These are phyloP conservation scores for Ceratobasidium sp. DNA, from an alignment of 1,284 basidiomycete species.

Conservation along the genomic window DNA sequence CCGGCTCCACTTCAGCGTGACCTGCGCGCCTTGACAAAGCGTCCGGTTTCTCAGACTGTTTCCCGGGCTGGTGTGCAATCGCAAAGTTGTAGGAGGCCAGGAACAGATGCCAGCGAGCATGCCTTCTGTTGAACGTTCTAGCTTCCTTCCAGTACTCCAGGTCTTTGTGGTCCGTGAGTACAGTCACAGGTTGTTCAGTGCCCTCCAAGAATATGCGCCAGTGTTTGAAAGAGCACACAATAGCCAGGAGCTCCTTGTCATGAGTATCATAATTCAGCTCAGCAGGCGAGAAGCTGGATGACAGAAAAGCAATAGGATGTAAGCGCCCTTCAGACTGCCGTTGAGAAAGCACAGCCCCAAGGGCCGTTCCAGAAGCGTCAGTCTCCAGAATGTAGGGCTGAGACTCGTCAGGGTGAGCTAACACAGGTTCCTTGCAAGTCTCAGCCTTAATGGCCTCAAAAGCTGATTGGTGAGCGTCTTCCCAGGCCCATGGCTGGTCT, in stretches of 20 bases:
- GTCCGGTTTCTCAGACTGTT: slow-evolving; percentile 52
- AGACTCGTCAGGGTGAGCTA: no score
- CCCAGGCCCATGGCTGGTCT: no score
- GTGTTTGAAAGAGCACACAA: slow-evolving; percentile 43
- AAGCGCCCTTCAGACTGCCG: no score
- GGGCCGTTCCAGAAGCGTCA: no score
- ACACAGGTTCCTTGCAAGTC: no score
- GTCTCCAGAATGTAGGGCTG: no score
- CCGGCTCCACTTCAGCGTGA: slow-evolving; percentile 1
- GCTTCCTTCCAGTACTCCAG: slow-evolving; percentile 53
- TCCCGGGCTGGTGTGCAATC: slow-evolving; percentile 53
- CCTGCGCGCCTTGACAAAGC: slow-evolving; percentile 52
- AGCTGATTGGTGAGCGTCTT: no score
- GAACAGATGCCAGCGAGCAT: slow-evolving; percentile 53
- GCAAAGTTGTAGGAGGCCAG: slow-evolving; percentile 51
- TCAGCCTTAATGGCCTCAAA: no score
- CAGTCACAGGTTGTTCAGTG: slow-evolving; percentile 36
- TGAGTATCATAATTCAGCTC: slow-evolving; percentile 58
- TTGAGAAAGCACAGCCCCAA: no score
- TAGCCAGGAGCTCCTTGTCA: slow-evolving; percentile 57
- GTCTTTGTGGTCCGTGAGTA: slow-evolving; percentile 53
- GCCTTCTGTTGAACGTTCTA: slow-evolving; percentile 50
- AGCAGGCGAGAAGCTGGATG: slow-evolving; percentile 46
- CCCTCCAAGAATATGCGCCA: slow-evolving; percentile 55
- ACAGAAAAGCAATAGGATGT: slow-evolving; percentile 36